Evolutionary conservation across 2,329 filamentous ascomycete species (phyloP).

Genomic region (Phialocephala sp.): DNA sequence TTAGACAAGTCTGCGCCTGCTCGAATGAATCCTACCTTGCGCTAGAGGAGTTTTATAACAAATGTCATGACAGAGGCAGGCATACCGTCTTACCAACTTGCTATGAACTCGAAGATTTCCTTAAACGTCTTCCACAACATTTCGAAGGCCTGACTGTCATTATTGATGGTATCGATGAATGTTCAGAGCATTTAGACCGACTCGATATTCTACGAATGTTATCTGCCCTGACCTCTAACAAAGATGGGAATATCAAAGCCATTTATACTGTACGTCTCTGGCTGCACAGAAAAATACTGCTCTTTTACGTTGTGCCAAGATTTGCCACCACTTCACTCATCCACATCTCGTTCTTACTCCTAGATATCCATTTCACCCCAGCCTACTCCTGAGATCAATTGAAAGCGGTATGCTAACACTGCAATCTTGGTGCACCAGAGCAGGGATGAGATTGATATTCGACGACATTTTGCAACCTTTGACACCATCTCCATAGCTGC

Average conservation of each 20-base stretch:
- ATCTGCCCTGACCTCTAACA: slow-evolving; percentile 12
- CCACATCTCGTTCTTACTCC: too few species aligned
- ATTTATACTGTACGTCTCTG: slow-evolving; percentile 19
- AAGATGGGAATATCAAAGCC: slow-evolving; percentile 23
- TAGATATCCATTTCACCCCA: too few species aligned
- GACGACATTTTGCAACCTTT: slow-evolving; percentile 13
- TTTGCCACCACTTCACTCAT: too few species aligned
- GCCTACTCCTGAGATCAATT: too few species aligned
- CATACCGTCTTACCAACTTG: slow-evolving; percentile 13
- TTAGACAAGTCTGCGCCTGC: slow-evolving; percentile 19
- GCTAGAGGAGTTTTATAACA: slow-evolving; percentile 16
- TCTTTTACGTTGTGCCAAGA: too few species aligned
- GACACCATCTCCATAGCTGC: slow-evolving; percentile 29
- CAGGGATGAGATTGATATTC: slow-evolving; percentile 26
- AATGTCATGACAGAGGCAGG: slow-evolving; percentile 13
- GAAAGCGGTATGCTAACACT: too few species aligned
- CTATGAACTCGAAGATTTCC: slow-evolving; percentile 10
- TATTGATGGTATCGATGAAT: slow-evolving; percentile 25
- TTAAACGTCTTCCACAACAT: slow-evolving; percentile 10
- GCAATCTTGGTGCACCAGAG: too few species aligned
- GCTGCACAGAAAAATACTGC: too few species aligned
- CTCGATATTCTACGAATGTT: slow-evolving; percentile 16
- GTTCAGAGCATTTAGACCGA: slow-evolving; percentile 16
- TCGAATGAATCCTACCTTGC: slow-evolving; percentile 16
- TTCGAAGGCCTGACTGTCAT: slow-evolving; percentile 21